Conservation (phyloP, 1,284 basidiomycete genomes). For the Microbotryomycetes sp. region DNA sequence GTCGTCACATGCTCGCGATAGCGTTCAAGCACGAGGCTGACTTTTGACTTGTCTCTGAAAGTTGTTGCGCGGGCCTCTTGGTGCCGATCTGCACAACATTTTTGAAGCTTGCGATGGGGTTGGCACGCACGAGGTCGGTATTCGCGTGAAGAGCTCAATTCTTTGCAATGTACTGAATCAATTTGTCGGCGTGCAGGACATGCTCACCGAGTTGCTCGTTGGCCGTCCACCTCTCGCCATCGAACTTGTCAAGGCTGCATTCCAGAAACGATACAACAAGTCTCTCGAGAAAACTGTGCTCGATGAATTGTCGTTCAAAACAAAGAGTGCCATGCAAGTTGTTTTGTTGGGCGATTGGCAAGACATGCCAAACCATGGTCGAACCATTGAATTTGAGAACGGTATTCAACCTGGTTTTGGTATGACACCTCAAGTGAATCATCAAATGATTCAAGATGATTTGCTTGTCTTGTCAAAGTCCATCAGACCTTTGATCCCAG, state of each 20-base stretch:
- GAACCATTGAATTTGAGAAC: conserved; percentile 30
- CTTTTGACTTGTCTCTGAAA: background rate
- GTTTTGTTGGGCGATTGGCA: conserved; percentile 37
- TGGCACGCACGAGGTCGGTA: conserved; percentile 38
- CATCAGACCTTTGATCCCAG: background rate
- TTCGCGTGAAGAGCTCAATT: background rate
- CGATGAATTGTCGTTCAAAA: conserved; percentile 41
- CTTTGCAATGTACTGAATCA: background rate
- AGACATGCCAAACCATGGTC: conserved; percentile 29
- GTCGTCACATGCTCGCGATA: too few species aligned
- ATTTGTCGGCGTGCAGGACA: background rate
- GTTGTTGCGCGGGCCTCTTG: background rate
- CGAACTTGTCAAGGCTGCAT: conserved; percentile 39
- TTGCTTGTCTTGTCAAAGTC: background rate
- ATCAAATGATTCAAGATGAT: conserved; percentile 8
- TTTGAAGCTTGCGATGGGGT: conserved; percentile 35
- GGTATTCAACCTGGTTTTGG: conserved; percentile 33
- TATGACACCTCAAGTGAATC: conserved; percentile 4
- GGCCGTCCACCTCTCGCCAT: conserved; percentile 39
- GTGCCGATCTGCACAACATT: background rate
- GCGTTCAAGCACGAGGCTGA: background rate
- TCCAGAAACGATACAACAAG: conserved; percentile 35
- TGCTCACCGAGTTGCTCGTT: conserved; percentile 41
- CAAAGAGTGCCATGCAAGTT: conserved; percentile 39
- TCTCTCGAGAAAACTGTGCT: conserved; percentile 40